Conservation (phyloP, 495 filamentous ascomycete genomes). For the Penicillium malachiteum region DNA sequence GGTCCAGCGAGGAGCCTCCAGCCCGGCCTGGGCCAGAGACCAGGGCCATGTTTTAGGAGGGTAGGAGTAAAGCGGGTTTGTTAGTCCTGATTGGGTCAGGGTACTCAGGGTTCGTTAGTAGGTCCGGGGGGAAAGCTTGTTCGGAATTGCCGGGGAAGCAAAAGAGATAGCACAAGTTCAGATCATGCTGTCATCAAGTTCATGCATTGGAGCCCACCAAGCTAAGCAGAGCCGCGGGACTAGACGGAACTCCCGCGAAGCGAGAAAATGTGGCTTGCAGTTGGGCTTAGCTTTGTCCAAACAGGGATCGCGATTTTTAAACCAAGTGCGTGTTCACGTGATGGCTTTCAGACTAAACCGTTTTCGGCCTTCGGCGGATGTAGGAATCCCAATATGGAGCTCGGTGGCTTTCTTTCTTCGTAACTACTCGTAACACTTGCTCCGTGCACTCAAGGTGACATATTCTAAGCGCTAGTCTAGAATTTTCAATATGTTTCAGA, state of each 20-base stretch:
- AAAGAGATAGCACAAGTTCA: constrained; percentile 3
- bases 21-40: constrained; percentile 62
- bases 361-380: background rate
- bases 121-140: constrained; percentile 11
- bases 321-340: constrained; percentile 13
- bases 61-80: background rate
- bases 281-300: background rate
- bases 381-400: background rate
- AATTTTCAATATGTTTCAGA: constrained; percentile 29
- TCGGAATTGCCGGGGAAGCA: background rate
- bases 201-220: constrained; percentile 12
- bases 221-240: constrained; percentile 17
- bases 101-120: constrained; percentile 9
- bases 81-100: constrained; percentile 7
- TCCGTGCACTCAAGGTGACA: constrained; percentile 3
- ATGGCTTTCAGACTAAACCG: background rate
- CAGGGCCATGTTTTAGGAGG: constrained; percentile 50
- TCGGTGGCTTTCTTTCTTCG: background rate
- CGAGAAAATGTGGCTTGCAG: constrained; percentile 6
- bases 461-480: constrained; percentile 17
- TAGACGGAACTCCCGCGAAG: constrained; percentile 8
- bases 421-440: background rate
- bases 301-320: constrained; percentile 7
- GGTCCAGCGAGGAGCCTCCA: constrained; percentile 45
- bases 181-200: constrained; percentile 23